Evolutionary conservation across 192 early-diverging fungal genomes (phyloP), one percentile per base, ranked within the genome.

Genomic region (Globomyces pollinis-pini): DNA sequence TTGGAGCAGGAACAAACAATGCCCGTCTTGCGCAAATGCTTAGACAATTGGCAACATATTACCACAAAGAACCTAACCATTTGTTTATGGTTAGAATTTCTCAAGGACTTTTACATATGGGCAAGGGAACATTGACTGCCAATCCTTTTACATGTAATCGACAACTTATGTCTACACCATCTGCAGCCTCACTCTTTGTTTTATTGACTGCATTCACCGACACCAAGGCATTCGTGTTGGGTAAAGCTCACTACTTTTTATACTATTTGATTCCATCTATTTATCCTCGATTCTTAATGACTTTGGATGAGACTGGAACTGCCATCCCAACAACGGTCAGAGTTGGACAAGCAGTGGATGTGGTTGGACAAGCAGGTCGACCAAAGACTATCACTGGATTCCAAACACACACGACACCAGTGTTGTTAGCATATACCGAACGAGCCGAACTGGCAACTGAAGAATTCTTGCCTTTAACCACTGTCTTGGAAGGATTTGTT

Each of bases 301-400:
- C 96, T 23, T 72, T 99, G 62, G 87, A 98, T 70, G 91, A 91
- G 72, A 74, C 88, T 33, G 72, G 94, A n/a, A 85, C 94, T 62
- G 79, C 64, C 31, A 59, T 94, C 42, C 74, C 86, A 13, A 88
- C 88, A 33, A 88, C 87, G 33, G 94, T 95, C 29, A 94, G 95
- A 59, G 96, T 99, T 6, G 96, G 96, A 33, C 93, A 98, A 60
- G 95, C 96, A 21, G 95, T 99, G n/a, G 96, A 99, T 75, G 90
- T 91, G 0, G 96, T 99, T 20, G 96, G 96, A 31, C 94, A 99
- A 70, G 96, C 95, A 1, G 96, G 96, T 20, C 75, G 89, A 52
- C 95, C 94, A 57, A 99, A 99, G 75, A 96, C 94, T 1, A 98
- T 99, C 64, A 98, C 94, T 3, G 96, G 96, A 20, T 99, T 98